phyloP scores from a whole-genome alignment of 345 rosid species.

The Populus euphratica region DNA sequence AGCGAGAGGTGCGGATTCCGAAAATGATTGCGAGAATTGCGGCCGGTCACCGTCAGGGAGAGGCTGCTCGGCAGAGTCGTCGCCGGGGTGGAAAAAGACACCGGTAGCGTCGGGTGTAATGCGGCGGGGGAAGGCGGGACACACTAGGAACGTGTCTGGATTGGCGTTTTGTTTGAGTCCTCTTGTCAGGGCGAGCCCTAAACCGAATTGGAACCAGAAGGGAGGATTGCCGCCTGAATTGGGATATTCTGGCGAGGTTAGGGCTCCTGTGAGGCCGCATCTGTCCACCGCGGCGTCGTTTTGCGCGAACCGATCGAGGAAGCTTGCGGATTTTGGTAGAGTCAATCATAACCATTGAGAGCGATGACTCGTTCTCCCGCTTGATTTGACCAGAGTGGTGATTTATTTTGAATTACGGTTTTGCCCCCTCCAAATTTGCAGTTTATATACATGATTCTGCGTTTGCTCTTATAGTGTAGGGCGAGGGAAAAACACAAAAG shows the following conservation, averaged over 20 bases:
- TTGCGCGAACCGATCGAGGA: constrained; percentile 76
- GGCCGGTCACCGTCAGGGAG: constrained; percentile 36
- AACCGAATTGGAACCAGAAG: constrained; percentile 55
- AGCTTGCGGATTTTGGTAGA: constrained; percentile 84
- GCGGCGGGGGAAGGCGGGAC: constrained; percentile 36
- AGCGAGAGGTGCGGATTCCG: constrained; percentile 29
- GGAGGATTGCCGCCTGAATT: constrained; percentile 46
- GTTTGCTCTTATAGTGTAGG: neutral
- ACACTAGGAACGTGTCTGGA: constrained; percentile 41
- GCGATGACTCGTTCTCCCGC: neutral
- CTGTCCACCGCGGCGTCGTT: constrained; percentile 67
- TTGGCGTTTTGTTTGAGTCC: constrained; percentile 86
- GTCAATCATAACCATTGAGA: constrained; percentile 61
- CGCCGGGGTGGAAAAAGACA: constrained; percentile 38
- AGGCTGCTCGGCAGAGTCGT: constrained; percentile 39
- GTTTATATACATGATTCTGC: neutral
- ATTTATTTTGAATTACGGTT: constrained; percentile 16
- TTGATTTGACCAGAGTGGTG: neutral
- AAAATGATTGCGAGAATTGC: constrained; percentile 34
- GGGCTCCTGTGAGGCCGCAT: constrained; percentile 55
- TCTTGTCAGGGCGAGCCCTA: constrained; percentile 85
- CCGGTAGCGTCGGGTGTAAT: constrained; percentile 31
- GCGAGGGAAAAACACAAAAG: no score
- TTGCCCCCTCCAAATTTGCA: constrained; percentile 21
- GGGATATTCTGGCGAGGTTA: constrained; percentile 44